Evolutionary conservation across 2,329 filamentous ascomycete genomes (phyloP).

Genomic region (Diaporthe helianthi): DNA sequence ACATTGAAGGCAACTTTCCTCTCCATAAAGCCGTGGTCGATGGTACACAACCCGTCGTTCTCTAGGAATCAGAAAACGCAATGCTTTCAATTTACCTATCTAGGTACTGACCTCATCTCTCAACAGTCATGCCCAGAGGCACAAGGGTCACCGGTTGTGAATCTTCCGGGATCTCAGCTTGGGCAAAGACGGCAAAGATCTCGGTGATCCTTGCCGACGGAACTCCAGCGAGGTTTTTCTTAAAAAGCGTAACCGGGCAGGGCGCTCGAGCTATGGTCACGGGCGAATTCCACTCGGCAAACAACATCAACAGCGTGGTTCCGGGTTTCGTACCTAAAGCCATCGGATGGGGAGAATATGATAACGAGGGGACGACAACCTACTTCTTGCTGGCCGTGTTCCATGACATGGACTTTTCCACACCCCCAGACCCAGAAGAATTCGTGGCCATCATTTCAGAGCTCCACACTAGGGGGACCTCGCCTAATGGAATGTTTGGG

Average conservation of each 20-base stretch:
- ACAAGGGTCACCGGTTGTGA: not conserved
- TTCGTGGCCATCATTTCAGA: not conserved
- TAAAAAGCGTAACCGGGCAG: not conserved
- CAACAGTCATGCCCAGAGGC: slow-evolving; percentile 7
- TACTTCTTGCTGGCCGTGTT: not conserved
- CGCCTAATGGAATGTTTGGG: slow-evolving; percentile 2
- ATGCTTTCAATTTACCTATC: accelerated
- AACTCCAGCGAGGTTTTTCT: not conserved
- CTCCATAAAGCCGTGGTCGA: slow-evolving; percentile 6
- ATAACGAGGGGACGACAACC: not conserved
- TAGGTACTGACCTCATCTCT: not conserved
- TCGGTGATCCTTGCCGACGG: not conserved
- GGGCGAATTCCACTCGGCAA: not conserved
- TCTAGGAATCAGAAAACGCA: not conserved
- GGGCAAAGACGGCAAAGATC: slow-evolving; percentile 8
- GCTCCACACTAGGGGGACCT: not conserved
- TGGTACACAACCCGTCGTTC: not conserved
- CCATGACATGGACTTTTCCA: slow-evolving; percentile 14
- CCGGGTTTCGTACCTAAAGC: not conserved
- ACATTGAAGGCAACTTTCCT: not conserved
- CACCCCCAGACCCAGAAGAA: not conserved
- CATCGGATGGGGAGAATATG: slow-evolving; percentile 1
- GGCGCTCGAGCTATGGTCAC: not conserved
- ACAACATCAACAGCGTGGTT: slow-evolving; percentile 7
- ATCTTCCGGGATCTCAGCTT: slow-evolving; percentile 4